Base-by-base conservation (phyloP, 2,329 filamentous ascomycete species). In the Paraconiothyrium sp. region DNA sequence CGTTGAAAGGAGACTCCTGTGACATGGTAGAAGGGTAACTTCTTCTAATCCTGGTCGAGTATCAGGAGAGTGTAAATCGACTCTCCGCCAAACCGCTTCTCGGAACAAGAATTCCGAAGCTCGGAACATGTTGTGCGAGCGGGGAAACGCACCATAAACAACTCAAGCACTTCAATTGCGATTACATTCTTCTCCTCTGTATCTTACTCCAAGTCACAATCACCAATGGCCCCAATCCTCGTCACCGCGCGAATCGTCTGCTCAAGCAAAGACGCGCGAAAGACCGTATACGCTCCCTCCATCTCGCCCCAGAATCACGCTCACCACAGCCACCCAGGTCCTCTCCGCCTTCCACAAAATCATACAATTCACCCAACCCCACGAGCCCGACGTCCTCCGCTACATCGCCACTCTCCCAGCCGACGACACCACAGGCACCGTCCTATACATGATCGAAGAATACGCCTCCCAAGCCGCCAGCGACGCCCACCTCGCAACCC, bases 361-460 rank as follows among this genome's bases (percentile, higher is more conserved):
- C 61, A 70, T 72, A 54, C 62, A 68, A 35, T 70, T 60, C 56
- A 67, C 72, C 0, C 55, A 56, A 11, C 57, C 63, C 2, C 54
- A 74, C 14, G 70, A 74, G 52, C 69, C 71, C 0, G 64, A 66
- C 8, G 68, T 74, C 10, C 49, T 70, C 9, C 65, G 70, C 52
- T 72, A 73, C 61, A 61, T 71, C 6, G 70, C 68, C 44, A 63
- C 70, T 3, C 22, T 74, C 13, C 69, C 69, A 1, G 13, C 65
- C 0, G 61, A 71, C 9, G 71, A 72, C 49, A 58, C 27, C 0
- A 34, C 35, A 3, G 52, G 55, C 4, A 72, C 61, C 2, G 69
- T 68, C 9, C 57, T 74, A 14, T 74, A 72, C 46, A 72, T 72
- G 69, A 70, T 74, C 34, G 71, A 72, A 59, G 70, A 72, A 57